Conservation (phyloP, 164 flowering plant species). For the Magnolia kwangsiensis region DNA sequence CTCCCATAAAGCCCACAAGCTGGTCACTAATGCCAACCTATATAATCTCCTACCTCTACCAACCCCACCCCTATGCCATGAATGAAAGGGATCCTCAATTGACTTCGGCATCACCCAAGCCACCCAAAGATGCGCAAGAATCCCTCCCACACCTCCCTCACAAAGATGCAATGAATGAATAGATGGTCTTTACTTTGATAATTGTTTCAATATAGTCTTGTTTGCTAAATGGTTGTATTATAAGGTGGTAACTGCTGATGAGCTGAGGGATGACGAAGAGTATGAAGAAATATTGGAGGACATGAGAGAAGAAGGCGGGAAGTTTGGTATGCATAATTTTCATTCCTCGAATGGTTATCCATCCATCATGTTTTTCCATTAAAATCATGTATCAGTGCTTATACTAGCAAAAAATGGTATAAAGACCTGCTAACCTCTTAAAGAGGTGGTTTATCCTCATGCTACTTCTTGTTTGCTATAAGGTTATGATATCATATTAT, state of each 20-base stretch:
- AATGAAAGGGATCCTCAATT: too few species aligned
- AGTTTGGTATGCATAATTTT: slow-evolving; percentile 53
- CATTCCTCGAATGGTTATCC: background rate
- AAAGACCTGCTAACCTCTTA: background rate
- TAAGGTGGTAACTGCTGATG: slow-evolving; percentile 59
- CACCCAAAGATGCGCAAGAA: too few species aligned
- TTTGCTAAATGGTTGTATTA: background rate
- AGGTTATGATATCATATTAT: background rate
- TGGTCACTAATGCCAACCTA: too few species aligned
- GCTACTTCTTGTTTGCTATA: background rate
- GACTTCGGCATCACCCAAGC: too few species aligned
- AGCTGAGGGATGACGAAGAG: slow-evolving; percentile 58
- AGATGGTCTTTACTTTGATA: too few species aligned
- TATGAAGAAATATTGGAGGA: slow-evolving; percentile 81
- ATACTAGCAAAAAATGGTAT: background rate
- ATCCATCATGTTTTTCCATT: background rate
- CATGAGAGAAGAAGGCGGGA: slow-evolving; percentile 77
- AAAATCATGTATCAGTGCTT: background rate
- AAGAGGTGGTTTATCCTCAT: background rate
- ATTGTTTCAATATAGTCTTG: background rate
- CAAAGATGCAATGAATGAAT: too few species aligned
- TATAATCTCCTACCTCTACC: too few species aligned
- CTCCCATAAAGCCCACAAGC: too few species aligned
- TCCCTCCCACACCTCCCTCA: too few species aligned
- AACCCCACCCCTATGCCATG: too few species aligned